A percentile compares a stretch with the other conserved stretches of the same genome.
phyloP scores from a whole-genome alignment of 2,329 filamentous ascomycete species.

The Penicillium digitatum region DNA sequence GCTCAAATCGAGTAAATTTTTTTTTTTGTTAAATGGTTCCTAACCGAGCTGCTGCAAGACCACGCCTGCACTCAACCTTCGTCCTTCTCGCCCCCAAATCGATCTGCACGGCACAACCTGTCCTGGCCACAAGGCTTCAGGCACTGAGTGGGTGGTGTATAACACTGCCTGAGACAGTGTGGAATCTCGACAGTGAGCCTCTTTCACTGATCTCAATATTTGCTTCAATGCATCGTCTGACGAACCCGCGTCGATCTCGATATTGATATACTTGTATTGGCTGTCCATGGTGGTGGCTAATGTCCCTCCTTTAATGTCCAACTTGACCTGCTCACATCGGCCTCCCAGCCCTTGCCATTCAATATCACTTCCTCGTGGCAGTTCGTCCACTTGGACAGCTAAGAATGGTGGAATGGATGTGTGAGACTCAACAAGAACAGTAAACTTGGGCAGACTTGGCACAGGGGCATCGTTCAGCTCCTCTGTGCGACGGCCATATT shows the following conservation, averaged over 20 bases:
- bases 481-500: constrained; percentile 54
- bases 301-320: constrained; percentile 20
- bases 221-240: constrained; percentile 19
- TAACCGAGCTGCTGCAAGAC: constrained; percentile 29
- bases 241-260: constrained; percentile 29
- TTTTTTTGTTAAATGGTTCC: constrained; percentile 1
- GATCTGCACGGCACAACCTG: constrained; percentile 43
- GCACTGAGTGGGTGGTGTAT: constrained; percentile 33
- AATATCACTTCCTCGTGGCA: constrained; percentile 69
- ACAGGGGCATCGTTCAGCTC: constrained; percentile 27
- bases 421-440: constrained; percentile 19
- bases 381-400: constrained; percentile 67
- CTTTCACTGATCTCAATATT: constrained; percentile 25
- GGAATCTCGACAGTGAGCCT: constrained; percentile 13
- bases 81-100: constrained; percentile 39
- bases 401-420: constrained; percentile 62
- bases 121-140: constrained; percentile 23
- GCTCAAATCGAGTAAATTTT: background rate
- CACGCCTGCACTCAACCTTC: constrained; percentile 35
- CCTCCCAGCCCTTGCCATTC: constrained; percentile 80
- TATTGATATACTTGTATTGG: constrained; percentile 25
- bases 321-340: constrained; percentile 31
- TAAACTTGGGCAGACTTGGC: constrained; percentile 27
- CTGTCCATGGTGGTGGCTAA: constrained; percentile 24
- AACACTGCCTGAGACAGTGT: constrained; percentile 30